A percentile compares a stretch with the other conserved stretches of the same genome.
These are phyloP conservation scores for Phytopythium cucurbitacearum DNA, from an alignment of 352 stramenopile genomes.

Conservation along the genomic window DNA sequence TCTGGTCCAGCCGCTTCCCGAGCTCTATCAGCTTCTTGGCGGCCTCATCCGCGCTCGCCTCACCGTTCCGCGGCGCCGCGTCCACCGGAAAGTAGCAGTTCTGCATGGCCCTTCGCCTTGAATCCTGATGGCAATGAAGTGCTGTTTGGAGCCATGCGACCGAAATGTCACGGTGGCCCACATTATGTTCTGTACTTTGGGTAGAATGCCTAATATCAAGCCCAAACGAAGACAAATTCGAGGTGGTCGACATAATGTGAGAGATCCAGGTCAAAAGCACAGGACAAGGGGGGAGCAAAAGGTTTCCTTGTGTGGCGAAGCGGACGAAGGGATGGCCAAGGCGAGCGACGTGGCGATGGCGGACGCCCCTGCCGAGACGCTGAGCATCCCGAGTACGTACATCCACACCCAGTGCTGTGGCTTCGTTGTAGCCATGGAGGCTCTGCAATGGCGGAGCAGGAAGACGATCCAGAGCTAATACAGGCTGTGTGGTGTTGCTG, in stretches of 20 bases:
- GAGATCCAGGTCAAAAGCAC: no score
- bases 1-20: conserved; percentile 25
- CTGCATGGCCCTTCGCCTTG: conserved; percentile 40
- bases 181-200: no score
- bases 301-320: no score
- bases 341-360: conserved; percentile 13
- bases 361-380: conserved; percentile 31
- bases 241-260: no score
- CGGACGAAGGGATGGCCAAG: conserved; percentile 17
- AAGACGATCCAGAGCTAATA: not conserved
- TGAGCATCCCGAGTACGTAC: conserved; percentile 48
- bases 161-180: not conserved
- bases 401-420: not conserved
- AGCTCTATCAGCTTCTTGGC: conserved; percentile 24
- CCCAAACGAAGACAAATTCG: no score
- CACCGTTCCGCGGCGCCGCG: conserved; percentile 10
- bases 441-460: not conserved
- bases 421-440: not conserved
- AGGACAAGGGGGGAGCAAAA: no score
- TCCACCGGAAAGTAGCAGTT: conserved; percentile 80
- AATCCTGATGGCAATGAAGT: not conserved
- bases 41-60: conserved; percentile 13
- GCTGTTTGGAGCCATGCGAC: not conserved
- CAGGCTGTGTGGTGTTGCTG: not conserved
- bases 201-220: no score